Percentiles rank a stretch among this genome's conserved stretches.
Evolutionary conservation across 208 protist genomes (phyloP).

Genomic region (Jaenimonas drosophilae): DNA sequence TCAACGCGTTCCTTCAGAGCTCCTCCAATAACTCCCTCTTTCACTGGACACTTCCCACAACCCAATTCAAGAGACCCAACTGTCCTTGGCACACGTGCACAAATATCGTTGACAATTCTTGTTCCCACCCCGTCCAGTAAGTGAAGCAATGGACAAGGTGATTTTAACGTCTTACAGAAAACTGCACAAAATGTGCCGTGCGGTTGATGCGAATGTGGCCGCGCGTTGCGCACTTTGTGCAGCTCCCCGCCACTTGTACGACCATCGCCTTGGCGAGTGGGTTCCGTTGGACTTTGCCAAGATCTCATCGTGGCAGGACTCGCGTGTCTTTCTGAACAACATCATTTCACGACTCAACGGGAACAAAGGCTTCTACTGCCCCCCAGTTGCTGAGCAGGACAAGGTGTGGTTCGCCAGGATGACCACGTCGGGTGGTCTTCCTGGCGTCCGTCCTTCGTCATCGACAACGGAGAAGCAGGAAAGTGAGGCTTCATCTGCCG

Average conservation of each 20-base stretch:
- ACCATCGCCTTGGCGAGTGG: slow-evolving; percentile 47
- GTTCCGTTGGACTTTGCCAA: slow-evolving; percentile 28
- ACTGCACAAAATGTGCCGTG: slow-evolving; percentile 42
- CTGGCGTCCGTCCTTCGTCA: background rate
- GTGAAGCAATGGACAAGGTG: slow-evolving; percentile 40
- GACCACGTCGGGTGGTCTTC: background rate
- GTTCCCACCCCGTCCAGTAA: background rate
- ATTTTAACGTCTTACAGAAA: slow-evolving; percentile 65
- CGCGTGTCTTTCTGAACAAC: slow-evolving; percentile 54
- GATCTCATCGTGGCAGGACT: slow-evolving; percentile 34
- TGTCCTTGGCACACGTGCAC: no score
- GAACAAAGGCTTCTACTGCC: slow-evolving; percentile 51
- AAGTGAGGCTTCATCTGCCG: background rate
- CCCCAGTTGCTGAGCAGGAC: slow-evolving; percentile 16
- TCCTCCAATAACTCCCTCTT: background rate
- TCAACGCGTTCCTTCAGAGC: no score
- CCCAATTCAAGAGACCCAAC: background rate
- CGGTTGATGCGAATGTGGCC: slow-evolving; percentile 36
- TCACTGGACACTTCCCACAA: background rate
- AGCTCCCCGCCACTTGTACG: slow-evolving; percentile 44
- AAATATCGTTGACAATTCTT: no score
- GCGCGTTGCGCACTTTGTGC: slow-evolving; percentile 55
- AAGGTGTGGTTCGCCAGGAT: background rate
- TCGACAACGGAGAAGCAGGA: background rate
- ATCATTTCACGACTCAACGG: slow-evolving; percentile 67